Conservation (phyloP, 2,329 filamentous ascomycete species). For the Cytospora schulzeri region DNA sequence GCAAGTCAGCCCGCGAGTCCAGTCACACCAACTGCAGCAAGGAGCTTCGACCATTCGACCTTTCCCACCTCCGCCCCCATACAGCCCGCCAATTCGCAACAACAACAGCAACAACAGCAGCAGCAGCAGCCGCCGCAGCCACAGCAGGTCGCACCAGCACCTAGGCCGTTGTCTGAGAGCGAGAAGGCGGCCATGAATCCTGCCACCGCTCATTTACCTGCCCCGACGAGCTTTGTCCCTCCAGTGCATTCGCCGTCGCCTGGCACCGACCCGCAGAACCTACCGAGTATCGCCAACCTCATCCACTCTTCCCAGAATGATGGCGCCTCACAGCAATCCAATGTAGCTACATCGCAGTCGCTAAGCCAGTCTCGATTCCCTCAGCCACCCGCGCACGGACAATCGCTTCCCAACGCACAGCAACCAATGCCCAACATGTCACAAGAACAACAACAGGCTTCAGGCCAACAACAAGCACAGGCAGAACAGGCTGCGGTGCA, state of each 20-base stretch:
- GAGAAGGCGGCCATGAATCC: conserved; percentile 38
- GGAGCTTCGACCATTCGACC: conserved; percentile 51
- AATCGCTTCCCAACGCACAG: conserved; percentile 30
- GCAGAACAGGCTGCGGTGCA: conserved; percentile 26
- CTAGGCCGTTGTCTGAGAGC: conserved; percentile 34
- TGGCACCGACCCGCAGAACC: conserved; percentile 63
- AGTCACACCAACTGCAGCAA: conserved; percentile 58
- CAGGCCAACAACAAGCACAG: conserved; percentile 33
- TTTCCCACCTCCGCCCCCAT: conserved; percentile 39
- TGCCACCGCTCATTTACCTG: conserved; percentile 25
- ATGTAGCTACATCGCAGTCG: conserved; percentile 19
- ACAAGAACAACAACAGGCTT: conserved; percentile 37
- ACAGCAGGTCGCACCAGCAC: conserved; percentile 39
- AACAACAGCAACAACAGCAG: conserved; percentile 28
- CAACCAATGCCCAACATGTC: conserved; percentile 40
- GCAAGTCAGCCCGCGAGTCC: conserved; percentile 67
- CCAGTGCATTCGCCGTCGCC: conserved; percentile 41
- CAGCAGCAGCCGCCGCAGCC: conserved; percentile 31
- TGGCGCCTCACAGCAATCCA: conserved; percentile 38
- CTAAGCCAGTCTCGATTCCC: conserved; percentile 29
- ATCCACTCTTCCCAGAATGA: conserved; percentile 65
- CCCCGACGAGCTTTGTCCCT: conserved; percentile 32
- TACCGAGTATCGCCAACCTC: conserved; percentile 78
- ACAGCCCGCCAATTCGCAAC: conserved; percentile 32
- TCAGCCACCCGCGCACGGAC: conserved; percentile 34